Conservation (phyloP, 2,329 filamentous ascomycete species). For the Ophiosphaerella korrae region DNA sequence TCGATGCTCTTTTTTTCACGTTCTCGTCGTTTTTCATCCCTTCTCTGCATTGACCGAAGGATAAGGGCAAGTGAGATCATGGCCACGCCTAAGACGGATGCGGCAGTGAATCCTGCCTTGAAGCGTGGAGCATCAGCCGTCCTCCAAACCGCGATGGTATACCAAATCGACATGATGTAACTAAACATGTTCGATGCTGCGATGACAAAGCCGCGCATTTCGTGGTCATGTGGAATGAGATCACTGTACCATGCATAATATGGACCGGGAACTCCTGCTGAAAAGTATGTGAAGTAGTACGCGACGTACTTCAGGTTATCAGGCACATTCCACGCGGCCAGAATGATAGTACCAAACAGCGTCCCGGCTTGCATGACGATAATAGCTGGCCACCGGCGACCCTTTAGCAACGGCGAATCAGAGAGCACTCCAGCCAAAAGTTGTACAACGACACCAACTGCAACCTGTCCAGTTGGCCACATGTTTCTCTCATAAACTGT, state of each 20-base stretch:
- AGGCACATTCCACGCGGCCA: slow-evolving; percentile 55
- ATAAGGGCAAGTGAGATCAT: slow-evolving; percentile 24
- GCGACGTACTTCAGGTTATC: slow-evolving; percentile 48
- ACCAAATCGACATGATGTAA: slow-evolving; percentile 28
- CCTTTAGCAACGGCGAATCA: slow-evolving; percentile 31
- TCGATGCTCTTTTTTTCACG: slow-evolving; percentile 1
- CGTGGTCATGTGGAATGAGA: slow-evolving; percentile 33
- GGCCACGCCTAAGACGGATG: slow-evolving; percentile 22
- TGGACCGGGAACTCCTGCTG: slow-evolving; percentile 28
- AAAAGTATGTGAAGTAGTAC: slow-evolving; percentile 31
- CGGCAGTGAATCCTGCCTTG: slow-evolving; percentile 28
- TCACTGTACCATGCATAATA: slow-evolving; percentile 34
- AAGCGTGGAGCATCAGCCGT: slow-evolving; percentile 27
- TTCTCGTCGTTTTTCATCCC: slow-evolving; percentile 19
- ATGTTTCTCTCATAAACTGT: slow-evolving; percentile 55
- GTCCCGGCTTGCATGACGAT: slow-evolving; percentile 45
- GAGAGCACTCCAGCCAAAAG: slow-evolving; percentile 46
- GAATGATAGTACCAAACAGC: slow-evolving; percentile 48
- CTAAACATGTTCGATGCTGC: slow-evolving; percentile 32
- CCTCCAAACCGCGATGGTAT: slow-evolving; percentile 26
- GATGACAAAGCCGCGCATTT: slow-evolving; percentile 33
- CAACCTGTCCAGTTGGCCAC: slow-evolving; percentile 54
- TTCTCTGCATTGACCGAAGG: slow-evolving; percentile 18
- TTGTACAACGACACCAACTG: slow-evolving; percentile 54
- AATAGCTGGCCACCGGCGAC: slow-evolving; percentile 47